A percentile compares a stretch with the other conserved stretches of the same genome.
These are phyloP conservation scores for Trypanosoma rangeli DNA, from an alignment of 208 protist species.

Conservation along the genomic window DNA sequence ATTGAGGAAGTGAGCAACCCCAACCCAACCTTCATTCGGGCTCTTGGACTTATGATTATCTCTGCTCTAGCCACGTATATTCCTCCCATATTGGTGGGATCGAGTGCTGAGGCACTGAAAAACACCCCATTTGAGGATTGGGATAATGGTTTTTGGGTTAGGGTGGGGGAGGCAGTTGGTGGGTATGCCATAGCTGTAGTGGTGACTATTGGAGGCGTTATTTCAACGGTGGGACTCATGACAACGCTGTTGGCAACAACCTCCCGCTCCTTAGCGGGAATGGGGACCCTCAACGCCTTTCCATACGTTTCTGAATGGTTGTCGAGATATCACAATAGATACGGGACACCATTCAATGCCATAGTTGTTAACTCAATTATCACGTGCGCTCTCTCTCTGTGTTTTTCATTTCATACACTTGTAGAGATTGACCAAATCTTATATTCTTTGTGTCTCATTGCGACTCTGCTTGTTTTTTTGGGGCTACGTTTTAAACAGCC, in stretches of 20 bases:
- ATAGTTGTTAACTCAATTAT: conserved; percentile 77
- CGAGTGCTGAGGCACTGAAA: conserved; percentile 54
- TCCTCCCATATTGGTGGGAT: conserved; percentile 80
- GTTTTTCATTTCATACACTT: conserved; percentile 73
- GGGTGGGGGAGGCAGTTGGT: conserved; percentile 82
- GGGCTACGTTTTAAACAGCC: conserved; percentile 69
- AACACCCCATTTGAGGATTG: conserved; percentile 68
- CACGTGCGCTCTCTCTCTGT: conserved; percentile 72
- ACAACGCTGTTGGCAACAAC: conserved; percentile 85
- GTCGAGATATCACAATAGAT: conserved; percentile 45
- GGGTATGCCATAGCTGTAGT: conserved; percentile 65
- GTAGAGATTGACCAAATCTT: conserved; percentile 87
- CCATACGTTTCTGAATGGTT: conserved; percentile 77
- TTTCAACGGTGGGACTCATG: conserved; percentile 86
- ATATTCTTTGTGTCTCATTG: conserved; percentile 79
- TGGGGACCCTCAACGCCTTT: conserved; percentile 86
- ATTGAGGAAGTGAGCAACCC: conserved; percentile 89
- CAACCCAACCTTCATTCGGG: conserved; percentile 79
- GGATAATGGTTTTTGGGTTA: conserved; percentile 88
- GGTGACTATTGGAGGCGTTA: conserved; percentile 79
- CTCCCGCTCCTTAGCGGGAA: conserved; percentile 81
- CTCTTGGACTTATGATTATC: conserved; percentile 81
- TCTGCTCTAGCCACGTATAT: conserved; percentile 81
- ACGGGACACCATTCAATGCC: conserved; percentile 74
- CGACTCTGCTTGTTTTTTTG: conserved; percentile 73